A percentile compares a stretch with the other conserved stretches of the same genome.
phyloP scores from a whole-genome alignment of 2,329 filamentous ascomycete genomes.

The Pseudogymnoascus verrucosus region DNA sequence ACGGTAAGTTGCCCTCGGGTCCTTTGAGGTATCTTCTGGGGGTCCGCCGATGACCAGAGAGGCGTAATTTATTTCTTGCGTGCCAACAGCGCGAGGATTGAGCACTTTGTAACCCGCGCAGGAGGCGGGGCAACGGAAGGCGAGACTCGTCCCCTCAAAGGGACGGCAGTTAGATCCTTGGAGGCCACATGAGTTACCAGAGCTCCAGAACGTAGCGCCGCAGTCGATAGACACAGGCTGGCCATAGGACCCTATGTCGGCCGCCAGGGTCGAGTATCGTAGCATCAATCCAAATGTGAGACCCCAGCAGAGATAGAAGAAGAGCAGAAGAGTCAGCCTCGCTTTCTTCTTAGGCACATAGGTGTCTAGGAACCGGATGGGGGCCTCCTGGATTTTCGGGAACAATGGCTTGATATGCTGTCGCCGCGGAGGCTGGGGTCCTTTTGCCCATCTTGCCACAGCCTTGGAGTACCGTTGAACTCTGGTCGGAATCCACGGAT shows the following conservation, averaged over 20 bases:
- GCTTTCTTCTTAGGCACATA: conserved; percentile 53
- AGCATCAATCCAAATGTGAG: conserved; percentile 62
- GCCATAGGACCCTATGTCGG: conserved; percentile 61
- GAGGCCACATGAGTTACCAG: conserved; percentile 64
- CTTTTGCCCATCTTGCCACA: conserved; percentile 43
- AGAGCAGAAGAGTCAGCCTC: conserved; percentile 48
- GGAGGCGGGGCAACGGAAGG: conserved; percentile 68
- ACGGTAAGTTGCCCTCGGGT: conserved; percentile 58
- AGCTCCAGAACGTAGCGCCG: conserved; percentile 60
- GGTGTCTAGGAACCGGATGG: conserved; percentile 53
- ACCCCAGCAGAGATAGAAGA: conserved; percentile 60
- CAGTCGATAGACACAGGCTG: conserved; percentile 58
- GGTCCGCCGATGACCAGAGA: conserved; percentile 64
- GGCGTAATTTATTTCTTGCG: conserved; percentile 55
- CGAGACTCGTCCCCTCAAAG: conserved; percentile 60
- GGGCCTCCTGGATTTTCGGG: conserved; percentile 58
- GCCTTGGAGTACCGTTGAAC: conserved; percentile 39
- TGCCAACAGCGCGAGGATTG: conserved; percentile 68
- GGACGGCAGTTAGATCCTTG: conserved; percentile 69
- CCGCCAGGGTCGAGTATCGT: conserved; percentile 49
- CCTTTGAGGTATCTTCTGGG: conserved; percentile 31
- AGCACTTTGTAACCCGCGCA: conserved; percentile 58
- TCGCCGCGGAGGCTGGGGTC: conserved; percentile 45
- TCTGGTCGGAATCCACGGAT: conserved; percentile 52
- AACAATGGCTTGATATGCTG: conserved; percentile 53